Evolutionary conservation across 2,329 filamentous ascomycete genomes (phyloP).

Genomic region (Rutstroemia sp.): DNA sequence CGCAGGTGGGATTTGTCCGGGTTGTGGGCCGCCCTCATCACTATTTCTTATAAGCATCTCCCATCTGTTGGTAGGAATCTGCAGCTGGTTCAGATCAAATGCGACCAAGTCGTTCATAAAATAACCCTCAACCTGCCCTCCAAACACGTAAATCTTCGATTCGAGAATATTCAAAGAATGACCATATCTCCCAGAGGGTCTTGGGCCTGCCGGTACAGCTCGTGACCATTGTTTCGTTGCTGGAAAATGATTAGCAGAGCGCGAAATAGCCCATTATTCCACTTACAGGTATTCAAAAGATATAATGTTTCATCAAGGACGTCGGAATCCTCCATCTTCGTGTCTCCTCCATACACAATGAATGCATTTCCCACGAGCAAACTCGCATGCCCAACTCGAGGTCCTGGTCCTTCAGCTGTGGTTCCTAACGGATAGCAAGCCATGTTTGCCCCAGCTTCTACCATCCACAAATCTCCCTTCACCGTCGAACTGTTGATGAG

Average conservation of each 20-base stretch:
- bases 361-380: conserved; percentile 96
- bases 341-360: conserved; percentile 97
- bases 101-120: conserved; percentile 97
- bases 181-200: conserved; percentile 86
- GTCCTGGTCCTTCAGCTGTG: conserved; percentile 87
- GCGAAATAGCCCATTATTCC: not conserved
- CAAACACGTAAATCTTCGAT: conserved; percentile 96
- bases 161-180: conserved; percentile 95
- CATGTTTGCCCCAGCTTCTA: conserved; percentile 82
- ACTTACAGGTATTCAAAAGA: conserved; percentile 92
- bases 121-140: conserved; percentile 91
- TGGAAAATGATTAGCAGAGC: conserved; percentile 33
- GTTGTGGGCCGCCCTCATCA: conserved; percentile 50
- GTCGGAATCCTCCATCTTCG: conserved; percentile 90
- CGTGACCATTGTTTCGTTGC: conserved; percentile 97
- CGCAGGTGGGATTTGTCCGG: conserved; percentile 70
- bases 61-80: conserved; percentile 87
- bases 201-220: conserved; percentile 76
- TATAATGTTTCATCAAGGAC: conserved; percentile 92
- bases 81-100: conserved; percentile 91
- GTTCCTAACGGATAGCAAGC: conserved; percentile 88
- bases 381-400: conserved; percentile 89
- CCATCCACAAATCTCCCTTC: conserved; percentile 96
- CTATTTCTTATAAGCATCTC: conserved; percentile 79
- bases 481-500: conserved; percentile 92